phyloP scores from a whole-genome alignment of 768 basidiomycete species.

The Pisolithus orientalis region DNA sequence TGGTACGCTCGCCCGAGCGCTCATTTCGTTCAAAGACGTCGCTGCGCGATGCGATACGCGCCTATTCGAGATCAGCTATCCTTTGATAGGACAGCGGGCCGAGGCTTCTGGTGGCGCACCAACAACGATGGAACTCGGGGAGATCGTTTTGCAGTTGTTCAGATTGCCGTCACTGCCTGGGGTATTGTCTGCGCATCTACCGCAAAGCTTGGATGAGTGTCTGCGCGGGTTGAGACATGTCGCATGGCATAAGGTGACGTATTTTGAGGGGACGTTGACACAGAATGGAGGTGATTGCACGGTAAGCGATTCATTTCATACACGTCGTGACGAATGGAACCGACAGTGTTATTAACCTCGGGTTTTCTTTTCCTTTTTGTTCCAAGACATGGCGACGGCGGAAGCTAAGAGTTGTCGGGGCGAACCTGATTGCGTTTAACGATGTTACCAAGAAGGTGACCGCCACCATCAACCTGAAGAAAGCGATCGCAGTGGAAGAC shows the following conservation, averaged over 20 bases:
- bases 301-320: slow-evolving; percentile 62
- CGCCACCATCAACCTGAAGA: slow-evolving; percentile 85
- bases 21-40: slow-evolving; percentile 86
- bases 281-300: slow-evolving; percentile 91
- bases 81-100: slow-evolving; percentile 69
- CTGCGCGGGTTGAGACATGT: slow-evolving; percentile 82
- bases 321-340: background rate
- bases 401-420: slow-evolving; percentile 77
- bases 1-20: slow-evolving; percentile 82
- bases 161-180: slow-evolving; percentile 87
- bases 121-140: slow-evolving; percentile 71
- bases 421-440: slow-evolving; percentile 84
- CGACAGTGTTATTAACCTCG: background rate
- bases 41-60: slow-evolving; percentile 77
- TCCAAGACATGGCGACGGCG: slow-evolving; percentile 75
- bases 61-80: slow-evolving; percentile 77
- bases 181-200: slow-evolving; percentile 67
- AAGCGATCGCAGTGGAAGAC: slow-evolving; percentile 73
- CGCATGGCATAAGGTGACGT: slow-evolving; percentile 91
- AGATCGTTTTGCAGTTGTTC: slow-evolving; percentile 87
- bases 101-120: slow-evolving; percentile 43
- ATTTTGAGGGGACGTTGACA: slow-evolving; percentile 88
- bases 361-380: background rate
- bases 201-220: slow-evolving; percentile 91
- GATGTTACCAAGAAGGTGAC: slow-evolving; percentile 89